Conservation (phyloP, 805 yeast species). For the Starmera quercuum region DNA sequence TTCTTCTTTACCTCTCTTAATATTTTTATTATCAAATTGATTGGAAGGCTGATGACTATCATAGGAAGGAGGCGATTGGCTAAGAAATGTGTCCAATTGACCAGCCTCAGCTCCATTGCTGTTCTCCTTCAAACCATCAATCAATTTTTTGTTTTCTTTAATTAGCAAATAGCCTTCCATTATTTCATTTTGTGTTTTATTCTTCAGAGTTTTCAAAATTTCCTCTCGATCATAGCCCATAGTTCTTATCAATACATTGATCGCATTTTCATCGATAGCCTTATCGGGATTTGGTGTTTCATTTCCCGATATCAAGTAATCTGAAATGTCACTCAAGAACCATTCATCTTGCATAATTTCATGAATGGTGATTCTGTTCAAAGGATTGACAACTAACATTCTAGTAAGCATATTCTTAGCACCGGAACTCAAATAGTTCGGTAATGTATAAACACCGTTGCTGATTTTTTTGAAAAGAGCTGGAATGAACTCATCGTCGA, state of each 20-base stretch:
- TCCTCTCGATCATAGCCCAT: conserved; percentile 89
- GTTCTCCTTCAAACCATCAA: conserved; percentile 53
- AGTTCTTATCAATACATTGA: conserved; percentile 64
- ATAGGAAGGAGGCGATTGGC: conserved; percentile 54
- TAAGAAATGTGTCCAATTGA: conserved; percentile 49
- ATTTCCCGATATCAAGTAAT: conserved; percentile 57
- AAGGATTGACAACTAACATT: conserved; percentile 92
- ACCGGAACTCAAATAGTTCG: conserved; percentile 78
- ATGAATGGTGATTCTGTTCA: conserved; percentile 86
- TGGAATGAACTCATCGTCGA: conserved; percentile 94
- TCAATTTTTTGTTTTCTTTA: conserved; percentile 68
- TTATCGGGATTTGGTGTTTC: conserved; percentile 19
- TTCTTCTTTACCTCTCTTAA: conserved; percentile 19
- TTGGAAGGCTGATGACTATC: conserved; percentile 1
- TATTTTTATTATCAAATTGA: background rate
- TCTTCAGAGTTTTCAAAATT: conserved; percentile 61
- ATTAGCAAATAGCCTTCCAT: conserved; percentile 80
- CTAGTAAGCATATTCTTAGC: conserved; percentile 76
- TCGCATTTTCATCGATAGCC: conserved; percentile 68
- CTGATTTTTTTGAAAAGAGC: conserved; percentile 87
- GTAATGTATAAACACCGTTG: conserved; percentile 87
- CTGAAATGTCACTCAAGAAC: conserved; percentile 79
- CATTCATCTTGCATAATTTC: conserved; percentile 92
- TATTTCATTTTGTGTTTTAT: conserved; percentile 61
- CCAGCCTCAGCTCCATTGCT: conserved; percentile 28